These are phyloP conservation scores for Melanogaster broomeanus DNA, from an alignment of 768 basidiomycete genomes.

Conservation along the genomic window DNA sequence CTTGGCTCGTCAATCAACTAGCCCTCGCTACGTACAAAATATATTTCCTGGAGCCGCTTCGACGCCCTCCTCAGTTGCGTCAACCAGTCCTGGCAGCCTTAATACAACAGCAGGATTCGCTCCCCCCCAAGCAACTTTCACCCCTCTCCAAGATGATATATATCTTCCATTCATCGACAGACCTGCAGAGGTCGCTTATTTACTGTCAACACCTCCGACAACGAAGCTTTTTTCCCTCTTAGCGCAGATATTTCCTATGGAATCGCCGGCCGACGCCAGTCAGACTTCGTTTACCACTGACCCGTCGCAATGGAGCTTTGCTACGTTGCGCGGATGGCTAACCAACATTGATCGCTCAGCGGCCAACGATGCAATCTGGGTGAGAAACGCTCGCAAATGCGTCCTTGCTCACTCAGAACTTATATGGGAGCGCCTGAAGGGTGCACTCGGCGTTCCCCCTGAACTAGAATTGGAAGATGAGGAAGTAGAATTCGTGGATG, in stretches of 20 bases:
- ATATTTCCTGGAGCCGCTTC: constrained; percentile 16
- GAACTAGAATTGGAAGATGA: constrained; percentile 71
- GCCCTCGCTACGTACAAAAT: constrained; percentile 35
- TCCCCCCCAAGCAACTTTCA: constrained; percentile 60
- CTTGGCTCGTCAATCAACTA: constrained; percentile 63
- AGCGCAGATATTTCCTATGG: constrained; percentile 62
- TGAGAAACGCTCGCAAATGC: constrained; percentile 69
- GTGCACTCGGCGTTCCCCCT: constrained; percentile 82
- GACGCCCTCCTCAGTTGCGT: constrained; percentile 14
- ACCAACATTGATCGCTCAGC: constrained; percentile 61
- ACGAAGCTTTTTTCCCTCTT: constrained; percentile 73
- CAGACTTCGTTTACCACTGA: constrained; percentile 47
- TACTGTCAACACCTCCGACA: constrained; percentile 67
- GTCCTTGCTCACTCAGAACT: constrained; percentile 78
- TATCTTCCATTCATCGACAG: constrained; percentile 88
- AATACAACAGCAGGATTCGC: neutral
- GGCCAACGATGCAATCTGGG: constrained; percentile 73
- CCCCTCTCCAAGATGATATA: constrained; percentile 72
- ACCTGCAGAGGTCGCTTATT: constrained; percentile 66
- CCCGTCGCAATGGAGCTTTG: constrained; percentile 70
- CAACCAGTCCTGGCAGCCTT: constrained; percentile 3
- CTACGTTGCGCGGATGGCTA: constrained; percentile 69
- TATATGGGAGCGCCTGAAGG: constrained; percentile 90
- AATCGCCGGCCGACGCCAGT: constrained; percentile 25
- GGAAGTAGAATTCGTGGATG: neutral